Evolutionary conservation across 75 land plant species (phyloP), one percentile per base, ranked within the genome.

Genomic region (Pseudotsuga menziesii): DNA sequence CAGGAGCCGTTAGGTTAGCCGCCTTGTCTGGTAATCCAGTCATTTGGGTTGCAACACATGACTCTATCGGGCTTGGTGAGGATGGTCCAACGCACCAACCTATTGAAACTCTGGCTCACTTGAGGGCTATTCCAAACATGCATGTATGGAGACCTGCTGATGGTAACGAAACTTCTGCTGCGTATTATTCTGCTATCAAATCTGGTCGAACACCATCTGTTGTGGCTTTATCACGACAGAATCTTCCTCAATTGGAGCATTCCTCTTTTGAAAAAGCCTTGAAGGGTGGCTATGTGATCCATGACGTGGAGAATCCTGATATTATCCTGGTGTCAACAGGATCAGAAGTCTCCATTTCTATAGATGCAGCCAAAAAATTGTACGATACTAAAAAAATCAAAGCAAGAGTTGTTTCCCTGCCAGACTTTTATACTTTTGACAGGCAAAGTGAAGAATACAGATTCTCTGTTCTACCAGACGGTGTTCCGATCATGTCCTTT

Each of bases 21-120:
- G 92, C 97, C 16, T 74, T 94, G 25, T 73, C 74, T 72, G 89
- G 88, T 35, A 88, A 91, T 8, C 88, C 94, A 8, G 92, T 92
- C 23, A 90, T 94, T 75, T 94, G 92, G 61, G 88, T 94, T 22
- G 90, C 92, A 92, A 94, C 97, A 14, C 97, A 94, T 75, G 97
- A 94, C 76, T 94, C 94, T 0, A 92, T 92, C 76, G 97, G 97
- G 22, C 87, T 94, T 27, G 97, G 97, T 17, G 94, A 94, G 78
- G 97, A 94, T 76, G 94, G 94, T 5, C 97, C 97, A 5, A 94
- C 97, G 19, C 97, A 94, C 76, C 94, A 94, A 78, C 97, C 97
- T 19, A 81, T 94, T 17, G 97, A 94, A 84, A 94, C 92, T 39
- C 69, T 92, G 61, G 85, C 87, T 13, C 86, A 92, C 82, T 88